These are phyloP conservation scores for Rhizoclosmatium globosum DNA, from an alignment of 192 early-diverging fungal genomes.

Conservation along the genomic window DNA sequence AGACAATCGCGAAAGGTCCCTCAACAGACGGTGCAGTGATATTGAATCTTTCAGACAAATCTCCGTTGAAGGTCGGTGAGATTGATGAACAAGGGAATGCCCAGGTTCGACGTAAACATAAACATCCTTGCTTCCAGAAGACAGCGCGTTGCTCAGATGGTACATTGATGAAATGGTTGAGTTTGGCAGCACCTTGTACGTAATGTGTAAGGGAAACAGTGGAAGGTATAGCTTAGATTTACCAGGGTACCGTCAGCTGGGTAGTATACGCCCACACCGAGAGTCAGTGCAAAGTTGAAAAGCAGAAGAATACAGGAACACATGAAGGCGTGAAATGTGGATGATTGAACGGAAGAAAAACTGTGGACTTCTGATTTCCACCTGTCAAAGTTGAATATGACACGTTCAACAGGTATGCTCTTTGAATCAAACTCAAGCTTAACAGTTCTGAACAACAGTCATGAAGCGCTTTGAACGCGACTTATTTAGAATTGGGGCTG, in stretches of 20 bases:
- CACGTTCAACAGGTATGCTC: no score
- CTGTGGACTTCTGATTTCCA: background rate
- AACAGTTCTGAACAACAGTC: no score
- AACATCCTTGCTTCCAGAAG: conserved; percentile 3
- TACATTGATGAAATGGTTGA: background rate
- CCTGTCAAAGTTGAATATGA: no score
- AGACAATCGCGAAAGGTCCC: conserved; percentile 21
- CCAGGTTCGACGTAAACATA: conserved; percentile 28
- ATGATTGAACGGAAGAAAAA: background rate
- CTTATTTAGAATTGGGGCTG: no score
- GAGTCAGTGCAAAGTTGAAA: background rate
- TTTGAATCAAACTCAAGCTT: no score
- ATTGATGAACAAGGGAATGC: conserved; percentile 15
- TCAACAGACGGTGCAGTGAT: background rate
- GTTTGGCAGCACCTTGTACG: background rate
- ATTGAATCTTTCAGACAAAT: background rate
- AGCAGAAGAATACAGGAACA: background rate
- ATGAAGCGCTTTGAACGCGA: no score
- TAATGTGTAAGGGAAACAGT: background rate
- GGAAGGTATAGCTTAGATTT: background rate
- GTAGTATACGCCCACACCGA: background rate
- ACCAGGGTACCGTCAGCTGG: background rate
- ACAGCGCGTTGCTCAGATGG: conserved; percentile 20
- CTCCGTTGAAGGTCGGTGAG: background rate
- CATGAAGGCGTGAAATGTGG: background rate